Evolutionary conservation across 805 yeast genomes (phyloP), one percentile per base, ranked within the genome.

Genomic region (Metschnikowia noctiluminum): DNA sequence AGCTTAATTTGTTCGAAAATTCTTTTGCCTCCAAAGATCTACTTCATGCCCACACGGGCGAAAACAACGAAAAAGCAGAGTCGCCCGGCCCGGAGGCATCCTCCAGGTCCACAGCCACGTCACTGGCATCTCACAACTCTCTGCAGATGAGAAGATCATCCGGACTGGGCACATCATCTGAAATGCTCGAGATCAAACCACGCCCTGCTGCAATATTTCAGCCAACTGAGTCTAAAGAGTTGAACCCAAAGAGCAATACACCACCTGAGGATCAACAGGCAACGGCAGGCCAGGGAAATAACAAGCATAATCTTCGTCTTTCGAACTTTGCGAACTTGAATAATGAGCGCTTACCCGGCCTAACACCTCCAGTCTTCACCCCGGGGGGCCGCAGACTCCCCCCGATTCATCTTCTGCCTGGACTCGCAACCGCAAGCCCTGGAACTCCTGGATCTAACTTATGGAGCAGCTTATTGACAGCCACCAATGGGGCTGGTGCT

Each of bases 1-100:
- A 94, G 65, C 96, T 94, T 9, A 92, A 92, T 61, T 97, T 97
- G 5, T 92, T 92, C 63, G 99, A 92, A 66, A 87, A 86, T 65
- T 87, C 96, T 43, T 92, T 92, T 70, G 97, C 94, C n/a, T 69
- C 82, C 2, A 82, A 81, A 51, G 77, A 75, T 43, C 55, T 46
- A 30, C 43, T 46, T 28, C 50, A 40, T 41, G 48, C 49, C 43
- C 52, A 45, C 27, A 40, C 30, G 28, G 50, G 46, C 13, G 40
- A 45, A 14, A 13, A 15, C 28, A 37, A 9, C 35, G 27, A 16
- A 28, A 30, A 38, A 1, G 2, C 31, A 12, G 35, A 46, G 9
- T 12, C 36, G 12, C 32, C 37, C 6, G 49, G 28, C 11, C 40
- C 38, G 31, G 40, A 37, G 30, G 38, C 43, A n/a, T 35, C 50